These are phyloP conservation scores for Botrytis galanthina DNA, from an alignment of 2,329 filamentous ascomycete genomes.

Conservation along the genomic window DNA sequence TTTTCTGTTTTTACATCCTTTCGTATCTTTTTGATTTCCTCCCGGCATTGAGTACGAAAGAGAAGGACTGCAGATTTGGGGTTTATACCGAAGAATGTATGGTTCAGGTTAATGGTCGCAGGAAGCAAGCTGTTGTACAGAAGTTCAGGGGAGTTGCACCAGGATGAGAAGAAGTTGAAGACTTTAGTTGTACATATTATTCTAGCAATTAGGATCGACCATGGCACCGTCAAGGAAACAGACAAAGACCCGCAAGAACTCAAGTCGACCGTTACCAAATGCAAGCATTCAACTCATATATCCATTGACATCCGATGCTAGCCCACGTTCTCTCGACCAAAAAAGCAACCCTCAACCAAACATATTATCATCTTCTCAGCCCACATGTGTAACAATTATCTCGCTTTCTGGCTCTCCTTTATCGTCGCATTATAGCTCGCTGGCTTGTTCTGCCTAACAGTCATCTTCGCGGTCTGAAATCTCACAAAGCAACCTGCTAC, in stretches of 20 bases:
- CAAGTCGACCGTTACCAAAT: too few relatives aligned
- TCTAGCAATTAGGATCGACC: background rate
- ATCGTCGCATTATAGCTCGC: constrained; percentile 17
- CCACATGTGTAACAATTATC: background rate
- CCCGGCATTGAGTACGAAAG: constrained; percentile 52
- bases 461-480: constrained; percentile 21
- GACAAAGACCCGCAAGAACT: too few relatives aligned
- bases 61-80: constrained; percentile 12
- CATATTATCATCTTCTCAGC: background rate
- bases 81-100: constrained; percentile 5
- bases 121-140: background rate
- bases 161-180: background rate
- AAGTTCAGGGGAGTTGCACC: background rate
- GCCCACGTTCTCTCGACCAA: background rate
- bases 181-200: background rate
- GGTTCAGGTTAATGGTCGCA: constrained; percentile 1
- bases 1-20: constrained; percentile 84
- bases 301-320: background rate
- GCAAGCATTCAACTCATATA: background rate
- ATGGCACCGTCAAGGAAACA: background rate
- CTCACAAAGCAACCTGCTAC: constrained; percentile 23
- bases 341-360: background rate
- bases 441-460: constrained; percentile 22
- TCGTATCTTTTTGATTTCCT: constrained; percentile 84
- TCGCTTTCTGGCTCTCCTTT: background rate